These are phyloP conservation scores for Boletellus ananiceps DNA, from an alignment of 768 basidiomycete species.

Conservation along the genomic window DNA sequence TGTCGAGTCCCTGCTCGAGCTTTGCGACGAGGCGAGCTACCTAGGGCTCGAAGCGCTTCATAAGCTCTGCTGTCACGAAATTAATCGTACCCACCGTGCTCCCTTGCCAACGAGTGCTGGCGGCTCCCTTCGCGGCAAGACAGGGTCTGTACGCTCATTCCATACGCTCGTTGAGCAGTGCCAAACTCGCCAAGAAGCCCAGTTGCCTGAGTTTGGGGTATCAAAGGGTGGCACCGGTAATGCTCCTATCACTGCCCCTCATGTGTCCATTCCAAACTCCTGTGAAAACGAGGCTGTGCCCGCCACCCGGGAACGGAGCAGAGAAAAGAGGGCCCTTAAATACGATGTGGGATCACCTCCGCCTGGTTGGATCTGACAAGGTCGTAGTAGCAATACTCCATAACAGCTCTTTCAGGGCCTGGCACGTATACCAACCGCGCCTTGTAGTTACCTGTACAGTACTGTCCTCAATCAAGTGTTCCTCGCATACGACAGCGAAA, in stretches of 20 bases:
- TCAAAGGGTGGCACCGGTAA: not conserved
- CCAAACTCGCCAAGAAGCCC: constrained; percentile 28
- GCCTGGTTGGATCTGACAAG: constrained; percentile 46
- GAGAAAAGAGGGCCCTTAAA: constrained; percentile 1
- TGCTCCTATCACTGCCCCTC: not conserved
- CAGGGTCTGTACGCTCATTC: constrained; percentile 54
- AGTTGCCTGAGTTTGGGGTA: constrained; percentile 5
- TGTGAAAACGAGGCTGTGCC: constrained; percentile 11
- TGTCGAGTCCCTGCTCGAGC: constrained; percentile 64
- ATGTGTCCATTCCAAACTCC: constrained; percentile 7
- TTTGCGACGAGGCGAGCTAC: constrained; percentile 75
- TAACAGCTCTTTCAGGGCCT: not conserved
- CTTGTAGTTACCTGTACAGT: not conserved
- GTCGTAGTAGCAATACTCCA: not conserved
- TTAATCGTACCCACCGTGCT: constrained; percentile 46
- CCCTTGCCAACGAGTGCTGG: constrained; percentile 34
- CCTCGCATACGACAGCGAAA: not conserved
- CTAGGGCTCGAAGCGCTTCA: constrained; percentile 65
- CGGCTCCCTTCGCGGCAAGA: constrained; percentile 38
- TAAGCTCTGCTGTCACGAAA: constrained; percentile 63
- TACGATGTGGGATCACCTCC: constrained; percentile 23
- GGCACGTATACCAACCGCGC: not conserved
- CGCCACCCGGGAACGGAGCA: constrained; percentile 14
- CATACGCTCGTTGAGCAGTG: constrained; percentile 56
- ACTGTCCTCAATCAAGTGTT: not conserved